Conservation (phyloP, 306 rosid species). For the Cicer arietinum region DNA sequence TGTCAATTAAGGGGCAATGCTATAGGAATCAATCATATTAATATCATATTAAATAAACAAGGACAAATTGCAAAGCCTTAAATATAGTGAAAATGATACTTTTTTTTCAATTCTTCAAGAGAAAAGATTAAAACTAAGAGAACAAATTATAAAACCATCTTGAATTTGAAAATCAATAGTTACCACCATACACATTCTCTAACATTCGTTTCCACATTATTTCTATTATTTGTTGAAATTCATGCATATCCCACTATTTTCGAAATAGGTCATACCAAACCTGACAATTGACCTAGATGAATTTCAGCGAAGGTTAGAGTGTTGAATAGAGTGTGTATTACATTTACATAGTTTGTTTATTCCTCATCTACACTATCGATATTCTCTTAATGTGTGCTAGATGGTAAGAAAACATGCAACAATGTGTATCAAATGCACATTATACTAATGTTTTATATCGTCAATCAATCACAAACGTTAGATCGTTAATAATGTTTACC, state of each 20-base stretch:
- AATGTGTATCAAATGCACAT: neutral
- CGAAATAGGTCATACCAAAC: neutral
- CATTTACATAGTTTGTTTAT: too few species aligned
- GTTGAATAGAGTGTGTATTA: neutral
- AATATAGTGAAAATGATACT: neutral
- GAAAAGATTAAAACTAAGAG: neutral
- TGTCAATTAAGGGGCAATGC: neutral
- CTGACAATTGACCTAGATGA: neutral
- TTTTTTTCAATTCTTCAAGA: neutral
- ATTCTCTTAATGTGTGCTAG: neutral
- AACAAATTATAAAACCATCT: neutral
- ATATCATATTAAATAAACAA: neutral
- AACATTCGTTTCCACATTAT: neutral
- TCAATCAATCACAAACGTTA: too few species aligned
- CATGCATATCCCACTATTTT: neutral
- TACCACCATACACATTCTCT: neutral
- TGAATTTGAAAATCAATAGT: neutral
- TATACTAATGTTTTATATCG: neutral
- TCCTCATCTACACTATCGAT: neutral
- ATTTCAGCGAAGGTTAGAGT: neutral
- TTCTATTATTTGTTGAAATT: neutral
- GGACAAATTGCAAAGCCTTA: neutral
- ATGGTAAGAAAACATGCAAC: neutral
- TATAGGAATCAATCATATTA: neutral
- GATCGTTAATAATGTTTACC: too few species aligned